Evolutionary conservation across 768 basidiomycete species (phyloP), one percentile per base, ranked within the genome.

Genomic region (Termitomyces sp.): DNA sequence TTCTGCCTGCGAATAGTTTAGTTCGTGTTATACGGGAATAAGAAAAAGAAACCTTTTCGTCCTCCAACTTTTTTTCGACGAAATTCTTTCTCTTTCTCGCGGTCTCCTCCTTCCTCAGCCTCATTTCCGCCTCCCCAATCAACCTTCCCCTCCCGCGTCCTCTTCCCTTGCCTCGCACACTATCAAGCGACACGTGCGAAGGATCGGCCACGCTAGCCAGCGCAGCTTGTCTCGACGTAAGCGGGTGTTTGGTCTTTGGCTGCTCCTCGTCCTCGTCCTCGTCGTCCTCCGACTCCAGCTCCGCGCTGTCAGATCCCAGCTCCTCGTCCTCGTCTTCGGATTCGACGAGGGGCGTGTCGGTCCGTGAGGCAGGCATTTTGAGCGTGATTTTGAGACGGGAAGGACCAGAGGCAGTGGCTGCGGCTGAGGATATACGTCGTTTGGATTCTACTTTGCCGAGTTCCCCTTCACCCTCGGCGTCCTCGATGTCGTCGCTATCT

Each of bases 1-100:
- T 66, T 94, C 93, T 30, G 85, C 85, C 89, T 93, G 64, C 26
- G 35, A 9, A 12, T 38, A 3, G 4, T 20, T 43, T 10, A 43
- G n/a, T 20, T 20, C 9, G 3, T 43, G 41, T 43, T 43, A 1
- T n/a, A 4, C 10, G 23, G 18, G 30, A 50, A 23, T 14, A 56
- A 52, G 8, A 38, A 18, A 50, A 5, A 33, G 32, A 55, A 53
- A 87, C 91, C 83, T 91, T 92, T 71, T 93, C 91, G 59, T 92
- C 90, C 67, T 91, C 88, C 4, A 92, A 75, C 70, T 89, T 90
- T 76, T 91, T 91, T 71, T 92, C 90, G 5, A 83, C 84, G 36
- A 93, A 72, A 65, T 91, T 88, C 66, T 84, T 89, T 55, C 92
- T 79, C 71, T 93, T 94, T 43, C 91, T 76, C 0, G 90, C 89